Evolutionary conservation across 768 basidiomycete genomes (phyloP).

Genomic region (Calocera cornea): DNA sequence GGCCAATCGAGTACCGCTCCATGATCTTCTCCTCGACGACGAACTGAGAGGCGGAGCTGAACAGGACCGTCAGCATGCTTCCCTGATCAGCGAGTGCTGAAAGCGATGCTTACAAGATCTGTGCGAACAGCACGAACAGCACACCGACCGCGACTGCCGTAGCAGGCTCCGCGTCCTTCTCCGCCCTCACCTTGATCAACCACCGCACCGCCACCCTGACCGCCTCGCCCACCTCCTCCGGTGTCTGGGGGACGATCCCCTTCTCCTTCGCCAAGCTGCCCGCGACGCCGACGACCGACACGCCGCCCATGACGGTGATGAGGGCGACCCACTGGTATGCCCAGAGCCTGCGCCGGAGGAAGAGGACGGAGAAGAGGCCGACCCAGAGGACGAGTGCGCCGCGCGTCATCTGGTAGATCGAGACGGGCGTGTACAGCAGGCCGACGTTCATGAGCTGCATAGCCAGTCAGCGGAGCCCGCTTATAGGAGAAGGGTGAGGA

Average conservation of each 20-base stretch:
- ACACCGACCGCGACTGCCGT: slow-evolving; percentile 38
- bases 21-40: slow-evolving; percentile 97
- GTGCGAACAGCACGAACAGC: slow-evolving; percentile 83
- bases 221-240: neutral
- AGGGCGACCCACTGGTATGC: slow-evolving; percentile 91
- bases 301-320: slow-evolving; percentile 72
- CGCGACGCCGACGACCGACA: slow-evolving; percentile 73
- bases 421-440: slow-evolving; percentile 88
- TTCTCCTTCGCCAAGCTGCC: slow-evolving; percentile 72
- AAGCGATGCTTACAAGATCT: slow-evolving; percentile 63
- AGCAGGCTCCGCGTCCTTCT: neutral
- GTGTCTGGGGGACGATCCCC: slow-evolving; percentile 24
- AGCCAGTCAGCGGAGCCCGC: too few relatives aligned
- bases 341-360: slow-evolving; percentile 73
- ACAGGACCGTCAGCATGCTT: slow-evolving; percentile 3
- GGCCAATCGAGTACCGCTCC: slow-evolving; percentile 70
- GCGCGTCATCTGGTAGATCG: slow-evolving; percentile 81
- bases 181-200: slow-evolving; percentile 7
- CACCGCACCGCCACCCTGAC: neutral
- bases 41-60: slow-evolving; percentile 79
- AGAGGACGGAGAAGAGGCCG: slow-evolving; percentile 77
- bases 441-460: slow-evolving; percentile 85
- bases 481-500: slow-evolving; percentile 16
- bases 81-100: slow-evolving; percentile 8
- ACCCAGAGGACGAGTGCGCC: slow-evolving; percentile 91